These are phyloP conservation scores for Batkoa obscura DNA, from an alignment of 371 early-diverging fungal species.

Conservation along the genomic window DNA sequence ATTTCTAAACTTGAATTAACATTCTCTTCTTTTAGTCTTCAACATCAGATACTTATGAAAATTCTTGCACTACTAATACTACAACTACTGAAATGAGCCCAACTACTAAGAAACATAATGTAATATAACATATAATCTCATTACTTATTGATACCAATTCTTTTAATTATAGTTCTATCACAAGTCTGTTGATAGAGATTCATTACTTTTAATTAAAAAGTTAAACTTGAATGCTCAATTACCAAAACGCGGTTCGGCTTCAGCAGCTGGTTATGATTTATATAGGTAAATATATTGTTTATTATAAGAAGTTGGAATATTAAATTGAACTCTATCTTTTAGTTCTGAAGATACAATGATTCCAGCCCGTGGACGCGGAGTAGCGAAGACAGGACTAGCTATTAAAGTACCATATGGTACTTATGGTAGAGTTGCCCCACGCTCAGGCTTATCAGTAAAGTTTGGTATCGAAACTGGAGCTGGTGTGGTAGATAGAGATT, in stretches of 20 bases:
- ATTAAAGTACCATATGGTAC: constrained; percentile 69
- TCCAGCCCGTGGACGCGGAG: constrained; percentile 43
- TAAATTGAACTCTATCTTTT: not conserved
- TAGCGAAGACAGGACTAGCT: constrained; percentile 66
- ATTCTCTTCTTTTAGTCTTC: too few relatives aligned
- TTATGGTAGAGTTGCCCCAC: constrained; percentile 92
- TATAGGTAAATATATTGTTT: constrained; percentile 35
- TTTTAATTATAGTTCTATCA: too few relatives aligned
- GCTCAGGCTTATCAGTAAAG: constrained; percentile 82
- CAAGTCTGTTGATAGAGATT: too few relatives aligned
- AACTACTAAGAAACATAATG: too few relatives aligned
- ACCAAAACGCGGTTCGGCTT: constrained; percentile 57
- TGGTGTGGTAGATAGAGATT: constrained; percentile 95
- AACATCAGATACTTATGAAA: too few relatives aligned
- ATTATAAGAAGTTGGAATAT: not conserved
- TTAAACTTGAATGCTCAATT: constrained; percentile 46
- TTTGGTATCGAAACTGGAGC: constrained; percentile 87
- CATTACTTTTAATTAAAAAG: constrained; percentile 31
- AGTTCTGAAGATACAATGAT: constrained; percentile 46
- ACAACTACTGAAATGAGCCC: too few relatives aligned
- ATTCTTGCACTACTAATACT: too few relatives aligned
- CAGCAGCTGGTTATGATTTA: constrained; percentile 93
- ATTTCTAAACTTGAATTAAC: too few relatives aligned
- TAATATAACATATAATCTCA: too few relatives aligned
- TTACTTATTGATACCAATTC: too few relatives aligned